phyloP scores from a whole-genome alignment of 352 stramenopile genomes.

The Phytophthora tubulina region DNA sequence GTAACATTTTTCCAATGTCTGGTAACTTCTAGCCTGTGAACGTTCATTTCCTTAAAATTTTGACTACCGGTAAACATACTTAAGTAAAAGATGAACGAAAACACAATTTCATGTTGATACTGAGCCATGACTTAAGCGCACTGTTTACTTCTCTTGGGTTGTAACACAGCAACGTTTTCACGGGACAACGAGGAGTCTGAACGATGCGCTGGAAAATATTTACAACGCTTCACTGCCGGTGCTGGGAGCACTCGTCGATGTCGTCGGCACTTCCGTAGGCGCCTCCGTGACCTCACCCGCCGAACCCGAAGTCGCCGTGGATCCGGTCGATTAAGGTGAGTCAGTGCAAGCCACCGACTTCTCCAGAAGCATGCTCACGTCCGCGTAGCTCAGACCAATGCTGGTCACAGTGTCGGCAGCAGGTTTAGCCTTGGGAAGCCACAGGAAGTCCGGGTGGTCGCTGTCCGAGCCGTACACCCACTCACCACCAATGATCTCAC shows the following conservation, averaged over 20 bases:
- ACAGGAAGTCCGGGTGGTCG: conserved; percentile 57
- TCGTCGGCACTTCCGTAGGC: conserved; percentile 10
- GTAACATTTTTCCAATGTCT: no score
- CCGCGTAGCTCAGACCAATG: conserved; percentile 37
- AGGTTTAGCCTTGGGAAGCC: conserved; percentile 44
- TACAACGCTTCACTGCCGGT: conserved; percentile 10
- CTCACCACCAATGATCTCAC: conserved; percentile 53
- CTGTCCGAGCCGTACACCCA: conserved; percentile 49
- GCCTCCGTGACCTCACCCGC: conserved; percentile 7
- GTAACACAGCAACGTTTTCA: not conserved
- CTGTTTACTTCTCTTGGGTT: not conserved
- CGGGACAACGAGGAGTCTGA: not conserved
- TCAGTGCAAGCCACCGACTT: conserved; percentile 36
- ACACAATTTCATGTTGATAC: no score
- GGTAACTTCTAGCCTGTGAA: no score
- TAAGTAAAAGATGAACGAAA: no score
- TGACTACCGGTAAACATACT: no score
- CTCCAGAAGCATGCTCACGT: conserved; percentile 40
- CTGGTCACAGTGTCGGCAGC: conserved; percentile 28
- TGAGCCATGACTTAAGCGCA: no score
- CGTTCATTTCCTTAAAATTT: no score
- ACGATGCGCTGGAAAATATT: not conserved
- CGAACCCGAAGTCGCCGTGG: conserved; percentile 18
- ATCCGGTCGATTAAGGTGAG: not conserved
- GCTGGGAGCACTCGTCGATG: conserved; percentile 19